Evolutionary conservation across 169 alveolate genomes (phyloP), one percentile per base, ranked within the genome.

Genomic region (Plasmodium vivax): DNA sequence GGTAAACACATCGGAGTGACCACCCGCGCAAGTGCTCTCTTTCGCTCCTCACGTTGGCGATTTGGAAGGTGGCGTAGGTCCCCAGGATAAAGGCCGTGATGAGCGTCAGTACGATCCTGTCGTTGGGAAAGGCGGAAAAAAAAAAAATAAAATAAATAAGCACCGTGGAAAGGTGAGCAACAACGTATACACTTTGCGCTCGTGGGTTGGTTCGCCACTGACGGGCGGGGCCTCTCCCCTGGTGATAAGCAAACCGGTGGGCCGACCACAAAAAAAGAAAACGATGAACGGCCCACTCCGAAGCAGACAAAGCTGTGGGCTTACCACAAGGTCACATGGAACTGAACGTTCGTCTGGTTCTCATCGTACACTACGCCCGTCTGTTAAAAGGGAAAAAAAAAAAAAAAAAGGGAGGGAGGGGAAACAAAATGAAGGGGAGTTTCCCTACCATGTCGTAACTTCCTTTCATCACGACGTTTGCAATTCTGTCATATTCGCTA

Each of bases 351-450:
- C 58, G 62, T 62, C 90, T 88, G 91, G 32, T 80, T 88, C 83
- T 88, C 94, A 88, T 88, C 91, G 74, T 88, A 88, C 47, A 88
- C 94, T 79, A 58, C 83, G 32, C 84, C 90, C 68, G 90, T 27
- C 94, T 88, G 79, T 32, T 79, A 58, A 79, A 3, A 56, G 82
- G 36, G n/a, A 14, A 47, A 47, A 74, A 51, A 47, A 47, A 47
- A 47, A 45, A 45, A 45, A 9, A 45, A 19, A n/a, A n/a, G 36
- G 9, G 62, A n/a, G 36, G 9, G 62, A 19, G 34, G 10, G 54
- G 2, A 12, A 23, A 68, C 32, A 68, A 14, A 68, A 68, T 27
- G 38, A 68, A 68, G n/a, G n/a, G 9, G 43, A 7, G 27, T 12
- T 27, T 27, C 77, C 36, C 38, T 6, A 68, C 32, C 16, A 41